Conservation (phyloP, 306 rosid genomes). For the Corylus heterophylla region DNA sequence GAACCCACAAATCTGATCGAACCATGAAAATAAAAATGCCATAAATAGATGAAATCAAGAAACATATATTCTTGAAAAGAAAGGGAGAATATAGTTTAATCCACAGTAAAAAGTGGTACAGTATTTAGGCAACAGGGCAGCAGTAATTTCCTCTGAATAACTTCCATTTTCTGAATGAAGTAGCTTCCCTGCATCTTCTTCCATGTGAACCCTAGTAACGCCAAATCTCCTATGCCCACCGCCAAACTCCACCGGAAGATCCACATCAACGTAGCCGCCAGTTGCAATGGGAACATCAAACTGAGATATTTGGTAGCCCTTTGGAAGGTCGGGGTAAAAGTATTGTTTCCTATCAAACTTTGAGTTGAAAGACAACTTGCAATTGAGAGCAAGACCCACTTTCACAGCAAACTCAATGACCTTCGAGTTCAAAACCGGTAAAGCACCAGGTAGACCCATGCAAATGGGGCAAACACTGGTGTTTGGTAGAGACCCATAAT, state of each 20-base stretch:
- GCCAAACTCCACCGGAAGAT: constrained; percentile 83
- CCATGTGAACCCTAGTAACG: constrained; percentile 97
- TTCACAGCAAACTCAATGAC: constrained; percentile 75
- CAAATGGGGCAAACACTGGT: constrained; percentile 78
- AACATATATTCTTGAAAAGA: not conserved
- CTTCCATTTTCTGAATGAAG: constrained; percentile 80
- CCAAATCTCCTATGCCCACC: constrained; percentile 93
- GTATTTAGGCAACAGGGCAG: constrained; percentile 6
- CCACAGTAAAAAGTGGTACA: not conserved
- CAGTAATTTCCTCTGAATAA: constrained; percentile 63
- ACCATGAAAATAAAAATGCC: not conserved
- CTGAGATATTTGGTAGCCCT: constrained; percentile 97
- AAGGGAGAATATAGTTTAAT: not conserved
- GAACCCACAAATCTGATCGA: not conserved
- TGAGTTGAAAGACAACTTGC: constrained; percentile 73
- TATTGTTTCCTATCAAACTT: constrained; percentile 97
- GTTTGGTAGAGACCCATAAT: constrained; percentile 76
- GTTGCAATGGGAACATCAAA: constrained; percentile 87
- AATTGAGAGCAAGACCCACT: constrained; percentile 83
- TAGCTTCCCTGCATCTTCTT: constrained; percentile 98
- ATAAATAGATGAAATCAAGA: not conserved
- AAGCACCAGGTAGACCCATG: constrained; percentile 95
- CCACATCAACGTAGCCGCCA: constrained; percentile 74
- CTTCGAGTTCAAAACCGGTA: constrained; percentile 81
- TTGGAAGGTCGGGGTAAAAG: constrained; percentile 93